phyloP scores from a whole-genome alignment of 2,329 filamentous ascomycete species.

The Aspergillus sp. region DNA sequence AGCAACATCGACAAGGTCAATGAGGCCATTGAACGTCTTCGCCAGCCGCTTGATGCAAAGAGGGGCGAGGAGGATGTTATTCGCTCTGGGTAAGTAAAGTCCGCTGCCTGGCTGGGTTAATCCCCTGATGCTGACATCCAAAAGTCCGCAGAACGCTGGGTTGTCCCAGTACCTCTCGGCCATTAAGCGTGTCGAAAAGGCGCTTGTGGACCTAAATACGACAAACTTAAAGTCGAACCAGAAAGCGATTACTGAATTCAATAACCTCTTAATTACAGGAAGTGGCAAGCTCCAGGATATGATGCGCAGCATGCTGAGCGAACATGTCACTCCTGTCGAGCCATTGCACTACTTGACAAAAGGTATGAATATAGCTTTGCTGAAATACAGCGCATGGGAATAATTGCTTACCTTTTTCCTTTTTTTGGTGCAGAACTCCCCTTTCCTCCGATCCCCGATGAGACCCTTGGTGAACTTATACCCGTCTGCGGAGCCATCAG shows the following conservation, averaged over 20 bases:
- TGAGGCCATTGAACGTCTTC: conserved; percentile 76
- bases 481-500: conserved; percentile 72
- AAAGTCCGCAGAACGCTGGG: conserved; percentile 68
- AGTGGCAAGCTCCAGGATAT: conserved; percentile 75
- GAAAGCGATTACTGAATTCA: conserved; percentile 73
- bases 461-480: conserved; percentile 65
- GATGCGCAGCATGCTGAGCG: conserved; percentile 69
- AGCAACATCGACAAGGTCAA: conserved; percentile 83
- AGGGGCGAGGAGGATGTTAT: conserved; percentile 88
- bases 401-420: conserved; percentile 23
- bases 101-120: neutral
- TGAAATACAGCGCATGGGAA: neutral
- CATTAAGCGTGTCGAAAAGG: conserved; percentile 77
- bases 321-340: conserved; percentile 74
- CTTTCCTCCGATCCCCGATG: conserved; percentile 72
- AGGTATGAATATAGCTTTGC: conserved; percentile 36
- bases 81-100: conserved; percentile 55
- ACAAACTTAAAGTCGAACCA: conserved; percentile 93
- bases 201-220: conserved; percentile 72
- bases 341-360: conserved; percentile 91
- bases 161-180: conserved; percentile 79
- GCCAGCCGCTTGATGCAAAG: conserved; percentile 86
- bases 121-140: neutral
- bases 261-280: conserved; percentile 66
- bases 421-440: conserved; percentile 44